Conservation (phyloP, 352 stramenopile genomes). For the Labyrinthula sp. region DNA sequence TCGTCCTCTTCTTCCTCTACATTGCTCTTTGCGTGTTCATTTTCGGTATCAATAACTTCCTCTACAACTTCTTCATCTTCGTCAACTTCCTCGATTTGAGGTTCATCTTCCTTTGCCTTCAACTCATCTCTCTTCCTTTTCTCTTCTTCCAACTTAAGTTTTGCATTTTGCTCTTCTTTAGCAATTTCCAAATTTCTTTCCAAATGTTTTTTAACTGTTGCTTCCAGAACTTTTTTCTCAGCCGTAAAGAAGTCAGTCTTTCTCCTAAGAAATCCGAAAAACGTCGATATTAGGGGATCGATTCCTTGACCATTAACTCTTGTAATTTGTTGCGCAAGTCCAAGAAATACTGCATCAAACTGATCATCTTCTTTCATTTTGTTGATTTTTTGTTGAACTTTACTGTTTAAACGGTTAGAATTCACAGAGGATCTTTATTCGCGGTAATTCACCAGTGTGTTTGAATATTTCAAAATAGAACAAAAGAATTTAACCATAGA, state of each 20-base stretch:
- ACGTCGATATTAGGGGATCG: conserved; percentile 85
- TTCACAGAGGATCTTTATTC: too few species aligned
- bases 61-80: conserved; percentile 24
- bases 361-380: conserved; percentile 42
- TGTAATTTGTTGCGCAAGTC: conserved; percentile 67
- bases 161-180: conserved; percentile 31
- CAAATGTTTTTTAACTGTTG: conserved; percentile 34
- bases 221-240: conserved; percentile 48
- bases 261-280: conserved; percentile 90
- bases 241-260: conserved; percentile 97
- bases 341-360: conserved; percentile 86
- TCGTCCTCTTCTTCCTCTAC: conserved; percentile 46
- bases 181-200: conserved; percentile 30
- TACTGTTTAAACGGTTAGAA: too few species aligned
- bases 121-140: too few species aligned
- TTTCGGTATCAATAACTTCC: background rate
- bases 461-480: too few species aligned
- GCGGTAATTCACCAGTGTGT: too few species aligned
- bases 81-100: conserved; percentile 32
- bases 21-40: conserved; percentile 18
- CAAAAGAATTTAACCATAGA: too few species aligned
- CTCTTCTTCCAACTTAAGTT: too few species aligned
- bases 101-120: conserved; percentile 18
- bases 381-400: background rate
- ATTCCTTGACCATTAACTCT: conserved; percentile 58